phyloP scores from a whole-genome alignment of 2,329 filamentous ascomycete species.

The Epichloe bromicola region DNA sequence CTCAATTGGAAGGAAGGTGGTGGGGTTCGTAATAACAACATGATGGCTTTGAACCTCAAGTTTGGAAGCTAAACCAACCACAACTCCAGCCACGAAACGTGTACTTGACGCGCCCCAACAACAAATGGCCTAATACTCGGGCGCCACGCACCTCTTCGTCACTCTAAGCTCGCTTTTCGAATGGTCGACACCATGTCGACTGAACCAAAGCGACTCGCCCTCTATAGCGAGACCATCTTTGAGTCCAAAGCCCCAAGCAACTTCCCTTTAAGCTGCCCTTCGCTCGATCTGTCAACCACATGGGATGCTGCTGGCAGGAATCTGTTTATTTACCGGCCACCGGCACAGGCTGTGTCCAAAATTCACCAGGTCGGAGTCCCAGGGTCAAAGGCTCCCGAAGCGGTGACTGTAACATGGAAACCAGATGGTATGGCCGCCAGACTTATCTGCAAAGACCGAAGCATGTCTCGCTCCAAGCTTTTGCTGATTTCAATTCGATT shows the following conservation, averaged over 20 bases:
- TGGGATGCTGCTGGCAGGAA: constrained; percentile 52
- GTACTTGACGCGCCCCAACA: background rate
- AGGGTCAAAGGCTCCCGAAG: constrained; percentile 27
- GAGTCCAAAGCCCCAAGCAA: constrained; percentile 39
- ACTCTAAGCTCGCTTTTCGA: background rate
- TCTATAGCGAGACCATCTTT: constrained; percentile 45
- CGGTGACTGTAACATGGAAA: constrained; percentile 49
- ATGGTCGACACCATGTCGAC: constrained; percentile 12
- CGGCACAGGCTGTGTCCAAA: constrained; percentile 52
- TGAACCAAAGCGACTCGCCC: constrained; percentile 24
- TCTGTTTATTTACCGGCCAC: constrained; percentile 65
- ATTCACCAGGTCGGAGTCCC: constrained; percentile 31
- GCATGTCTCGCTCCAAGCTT: background rate
- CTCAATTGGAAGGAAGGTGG: background rate
- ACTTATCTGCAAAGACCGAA: background rate
- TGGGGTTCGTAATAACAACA: background rate
- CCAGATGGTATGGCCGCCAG: constrained; percentile 45
- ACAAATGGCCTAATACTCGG: background rate
- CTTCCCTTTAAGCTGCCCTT: constrained; percentile 65
- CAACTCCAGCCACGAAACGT: background rate
- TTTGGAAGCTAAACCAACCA: background rate
- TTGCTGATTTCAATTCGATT: background rate
- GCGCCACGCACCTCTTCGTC: background rate
- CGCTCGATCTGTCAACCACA: constrained; percentile 70
- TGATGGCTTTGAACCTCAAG: background rate